A percentile compares a stretch with the other conserved stretches of the same genome.
phyloP scores from a whole-genome alignment of 2,329 filamentous ascomycete genomes.

The Penicillium sp. region DNA sequence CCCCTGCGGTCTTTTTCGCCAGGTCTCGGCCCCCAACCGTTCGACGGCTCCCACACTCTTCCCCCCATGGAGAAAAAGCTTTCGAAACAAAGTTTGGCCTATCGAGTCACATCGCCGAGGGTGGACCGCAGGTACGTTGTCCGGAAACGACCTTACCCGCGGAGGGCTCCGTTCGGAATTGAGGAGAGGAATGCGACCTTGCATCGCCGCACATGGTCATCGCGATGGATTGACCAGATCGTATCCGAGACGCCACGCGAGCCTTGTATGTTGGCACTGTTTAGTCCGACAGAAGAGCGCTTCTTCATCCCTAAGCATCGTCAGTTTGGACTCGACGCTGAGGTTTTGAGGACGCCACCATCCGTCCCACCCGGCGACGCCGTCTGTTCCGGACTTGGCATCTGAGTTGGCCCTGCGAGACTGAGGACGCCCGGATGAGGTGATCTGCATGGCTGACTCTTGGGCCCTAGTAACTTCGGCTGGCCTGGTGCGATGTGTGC shows the following conservation, averaged over 20 bases:
- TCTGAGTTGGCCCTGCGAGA: neutral
- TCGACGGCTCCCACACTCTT: neutral
- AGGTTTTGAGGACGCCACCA: conserved; percentile 1
- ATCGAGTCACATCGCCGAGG: conserved; percentile 10
- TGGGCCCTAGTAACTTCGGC: too few relatives aligned
- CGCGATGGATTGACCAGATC: conserved; percentile 17
- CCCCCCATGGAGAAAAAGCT: conserved; percentile 11
- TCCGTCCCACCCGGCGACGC: conserved; percentile 7
- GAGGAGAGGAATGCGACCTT: too few relatives aligned
- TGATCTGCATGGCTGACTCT: too few relatives aligned
- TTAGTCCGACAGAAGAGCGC: too few relatives aligned
- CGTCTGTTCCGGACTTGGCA: conserved; percentile 4
- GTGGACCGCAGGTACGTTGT: conserved; percentile 11
- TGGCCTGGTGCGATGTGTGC: too few relatives aligned
- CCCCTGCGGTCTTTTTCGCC: too few relatives aligned
- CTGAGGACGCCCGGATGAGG: too few relatives aligned
- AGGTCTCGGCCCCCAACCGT: neutral
- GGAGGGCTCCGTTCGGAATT: conserved; percentile 1
- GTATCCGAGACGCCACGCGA: conserved; percentile 20
- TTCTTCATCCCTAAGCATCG: too few relatives aligned
- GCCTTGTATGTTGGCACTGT: conserved; percentile 8
- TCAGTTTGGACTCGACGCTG: too few relatives aligned
- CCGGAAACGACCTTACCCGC: conserved; percentile 19
- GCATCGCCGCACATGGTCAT: conserved; percentile 17
- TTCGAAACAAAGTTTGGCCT: conserved; percentile 13